phyloP scores from a whole-genome alignment of 352 stramenopile genomes.

The Pythium sukuiense region DNA sequence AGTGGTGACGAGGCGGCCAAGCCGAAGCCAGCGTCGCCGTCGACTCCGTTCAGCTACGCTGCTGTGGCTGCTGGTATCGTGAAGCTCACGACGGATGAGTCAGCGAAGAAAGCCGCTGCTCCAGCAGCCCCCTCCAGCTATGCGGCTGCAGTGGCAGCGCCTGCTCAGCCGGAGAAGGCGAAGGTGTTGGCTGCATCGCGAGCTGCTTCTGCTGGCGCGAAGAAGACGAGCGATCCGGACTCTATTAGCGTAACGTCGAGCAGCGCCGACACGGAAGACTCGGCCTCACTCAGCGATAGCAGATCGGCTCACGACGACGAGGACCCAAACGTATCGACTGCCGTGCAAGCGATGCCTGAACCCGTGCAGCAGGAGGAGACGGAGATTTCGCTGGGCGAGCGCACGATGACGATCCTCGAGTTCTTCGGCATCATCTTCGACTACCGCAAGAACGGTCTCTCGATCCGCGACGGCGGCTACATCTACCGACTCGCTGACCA shows the following conservation, averaged over 20 bases:
- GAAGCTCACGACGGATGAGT: slow-evolving; percentile 32
- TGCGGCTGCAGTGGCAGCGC: slow-evolving; percentile 58
- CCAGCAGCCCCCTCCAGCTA: slow-evolving; percentile 52
- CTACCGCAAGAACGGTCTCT: slow-evolving; percentile 81
- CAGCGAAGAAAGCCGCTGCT: slow-evolving; percentile 2
- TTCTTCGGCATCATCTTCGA: slow-evolving; percentile 88
- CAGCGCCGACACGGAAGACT: slow-evolving; percentile 81
- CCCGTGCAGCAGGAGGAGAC: slow-evolving; percentile 15
- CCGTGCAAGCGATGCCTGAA: background rate
- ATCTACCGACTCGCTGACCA: slow-evolving; percentile 79
- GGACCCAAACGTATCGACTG: background rate
- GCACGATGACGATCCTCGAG: slow-evolving; percentile 79
- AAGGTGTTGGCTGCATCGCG: background rate
- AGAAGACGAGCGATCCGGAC: slow-evolving; percentile 36
- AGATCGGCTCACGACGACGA: slow-evolving; percentile 25
- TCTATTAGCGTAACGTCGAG: slow-evolving; percentile 75
- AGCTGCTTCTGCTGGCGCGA: background rate
- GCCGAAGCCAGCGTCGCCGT: slow-evolving; percentile 11
- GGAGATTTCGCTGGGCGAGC: slow-evolving; percentile 55
- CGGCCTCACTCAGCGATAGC: slow-evolving; percentile 26
- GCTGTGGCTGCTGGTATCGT: slow-evolving; percentile 67
- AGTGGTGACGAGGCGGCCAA: background rate
- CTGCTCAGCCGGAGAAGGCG: slow-evolving; percentile 13
- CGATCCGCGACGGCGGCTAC: slow-evolving; percentile 83
- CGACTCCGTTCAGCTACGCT: slow-evolving; percentile 67